A percentile compares a stretch with the other conserved stretches of the same genome.
Conservation (phyloP, 2,329 filamentous ascomycete species). For the Penicillium paneum region DNA sequence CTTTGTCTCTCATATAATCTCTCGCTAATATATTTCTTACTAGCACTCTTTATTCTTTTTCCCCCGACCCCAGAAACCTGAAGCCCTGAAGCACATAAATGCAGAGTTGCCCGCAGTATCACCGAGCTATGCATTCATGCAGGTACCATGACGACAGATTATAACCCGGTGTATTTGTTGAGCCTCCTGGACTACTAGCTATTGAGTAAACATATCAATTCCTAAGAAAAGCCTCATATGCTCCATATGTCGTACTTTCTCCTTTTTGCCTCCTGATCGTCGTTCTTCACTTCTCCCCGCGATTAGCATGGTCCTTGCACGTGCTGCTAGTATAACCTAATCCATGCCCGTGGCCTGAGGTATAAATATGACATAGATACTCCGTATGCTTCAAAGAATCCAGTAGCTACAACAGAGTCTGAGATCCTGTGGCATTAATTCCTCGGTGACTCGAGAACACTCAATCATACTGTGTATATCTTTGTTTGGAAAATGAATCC, state of each 20-base stretch:
- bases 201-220: background rate
- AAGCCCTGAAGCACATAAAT: background rate
- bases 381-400: background rate
- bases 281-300: constrained; percentile 22
- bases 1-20: constrained; percentile 1
- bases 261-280: constrained; percentile 22
- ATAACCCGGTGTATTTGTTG: background rate
- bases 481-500: background rate
- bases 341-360: constrained; percentile 1
- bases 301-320: constrained; percentile 20
- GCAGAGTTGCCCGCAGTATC: background rate
- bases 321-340: constrained; percentile 20
- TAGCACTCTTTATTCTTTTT: background rate
- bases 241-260: constrained; percentile 3
- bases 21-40: background rate
- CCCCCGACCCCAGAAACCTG: background rate
- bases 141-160: constrained; percentile 7
- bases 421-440: background rate
- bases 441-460: background rate
- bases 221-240: background rate
- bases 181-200: background rate
- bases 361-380: background rate
- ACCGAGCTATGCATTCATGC: constrained; percentile 11
- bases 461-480: background rate
- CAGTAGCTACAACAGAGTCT: background rate